Percentiles rank a stretch among this genome's conserved stretches.
Conservation (phyloP, 2,329 filamentous ascomycete species). For the Venturia pyrina region DNA sequence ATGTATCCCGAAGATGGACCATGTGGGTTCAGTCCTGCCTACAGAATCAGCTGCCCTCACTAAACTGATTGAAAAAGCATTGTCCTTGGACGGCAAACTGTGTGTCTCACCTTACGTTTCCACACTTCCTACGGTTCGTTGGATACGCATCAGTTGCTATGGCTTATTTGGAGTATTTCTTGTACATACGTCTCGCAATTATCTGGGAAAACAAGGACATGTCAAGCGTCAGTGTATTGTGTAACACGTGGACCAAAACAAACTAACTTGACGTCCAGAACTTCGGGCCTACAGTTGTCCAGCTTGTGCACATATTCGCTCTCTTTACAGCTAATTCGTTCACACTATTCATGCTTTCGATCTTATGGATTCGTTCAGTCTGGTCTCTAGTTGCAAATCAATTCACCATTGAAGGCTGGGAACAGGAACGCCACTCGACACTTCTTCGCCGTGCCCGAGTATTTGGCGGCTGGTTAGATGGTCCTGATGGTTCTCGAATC, state of each 20-base stretch:
- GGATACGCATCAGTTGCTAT: constrained; percentile 57
- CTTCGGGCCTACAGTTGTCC: constrained; percentile 54
- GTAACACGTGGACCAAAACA: not conserved
- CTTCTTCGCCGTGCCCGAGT: constrained; percentile 34
- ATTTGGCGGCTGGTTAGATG: constrained; percentile 47
- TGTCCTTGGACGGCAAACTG: constrained; percentile 81
- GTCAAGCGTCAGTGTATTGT: constrained; percentile 42
- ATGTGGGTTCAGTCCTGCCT: constrained; percentile 23
- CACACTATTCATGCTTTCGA: constrained; percentile 50
- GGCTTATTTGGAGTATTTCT: constrained; percentile 47
- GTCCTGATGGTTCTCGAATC: constrained; percentile 44
- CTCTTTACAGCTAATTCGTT: constrained; percentile 49
- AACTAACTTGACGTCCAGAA: constrained; percentile 39
- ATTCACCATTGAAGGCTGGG: constrained; percentile 77
- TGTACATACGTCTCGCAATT: constrained; percentile 47
- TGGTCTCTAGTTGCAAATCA: constrained; percentile 57
- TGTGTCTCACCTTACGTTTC: constrained; percentile 71
- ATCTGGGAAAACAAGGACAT: constrained; percentile 58
- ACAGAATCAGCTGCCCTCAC: too few species aligned
- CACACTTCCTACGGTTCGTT: constrained; percentile 73
- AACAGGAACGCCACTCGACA: constrained; percentile 38
- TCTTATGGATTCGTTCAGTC: constrained; percentile 55
- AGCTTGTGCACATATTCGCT: constrained; percentile 52
- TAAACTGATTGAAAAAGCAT: constrained; percentile 36
- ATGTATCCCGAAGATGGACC: constrained; percentile 74